phyloP scores from a whole-genome alignment of 2,329 filamentous ascomycete species.

The Paramyrothecium roridum region DNA sequence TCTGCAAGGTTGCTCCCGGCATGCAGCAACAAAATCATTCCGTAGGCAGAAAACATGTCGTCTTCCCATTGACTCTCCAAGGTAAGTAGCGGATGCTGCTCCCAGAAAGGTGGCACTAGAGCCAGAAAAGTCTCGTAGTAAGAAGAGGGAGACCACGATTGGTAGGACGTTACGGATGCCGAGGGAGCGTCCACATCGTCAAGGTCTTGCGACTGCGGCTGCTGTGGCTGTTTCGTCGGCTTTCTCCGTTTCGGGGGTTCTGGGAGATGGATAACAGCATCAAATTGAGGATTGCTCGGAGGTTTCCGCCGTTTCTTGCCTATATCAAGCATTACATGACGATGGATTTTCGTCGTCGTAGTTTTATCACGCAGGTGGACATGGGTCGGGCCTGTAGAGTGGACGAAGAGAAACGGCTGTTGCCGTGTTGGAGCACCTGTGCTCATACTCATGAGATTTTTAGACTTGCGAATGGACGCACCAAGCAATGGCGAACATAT shows the following conservation, averaged over 20 bases:
- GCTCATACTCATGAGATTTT: not conserved
- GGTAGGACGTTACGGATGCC: not conserved
- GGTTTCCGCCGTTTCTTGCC: constrained; percentile 7
- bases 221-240: not conserved
- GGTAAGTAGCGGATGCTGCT: not conserved
- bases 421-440: not conserved
- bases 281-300: constrained; percentile 4
- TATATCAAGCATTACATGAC: constrained; percentile 7
- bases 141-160: not conserved
- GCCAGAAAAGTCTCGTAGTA: not conserved
- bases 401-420: constrained; percentile 4
- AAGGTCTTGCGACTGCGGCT: not conserved
- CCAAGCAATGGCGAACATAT: not conserved
- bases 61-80: not conserved
- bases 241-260: not conserved
- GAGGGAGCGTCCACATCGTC: not conserved
- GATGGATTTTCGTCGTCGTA: constrained; percentile 4
- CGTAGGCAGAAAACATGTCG: not conserved
- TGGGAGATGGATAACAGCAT: constrained; percentile 1
- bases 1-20: not conserved
- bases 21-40: not conserved
- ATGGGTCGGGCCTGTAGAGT: constrained; percentile 1
- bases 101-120: not conserved
- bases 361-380: constrained; percentile 1
- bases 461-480: not conserved